Percentiles rank a stretch among this genome's conserved stretches.
Evolutionary conservation across 768 basidiomycete genomes (phyloP).

Genomic region (Trametes meyenii): DNA sequence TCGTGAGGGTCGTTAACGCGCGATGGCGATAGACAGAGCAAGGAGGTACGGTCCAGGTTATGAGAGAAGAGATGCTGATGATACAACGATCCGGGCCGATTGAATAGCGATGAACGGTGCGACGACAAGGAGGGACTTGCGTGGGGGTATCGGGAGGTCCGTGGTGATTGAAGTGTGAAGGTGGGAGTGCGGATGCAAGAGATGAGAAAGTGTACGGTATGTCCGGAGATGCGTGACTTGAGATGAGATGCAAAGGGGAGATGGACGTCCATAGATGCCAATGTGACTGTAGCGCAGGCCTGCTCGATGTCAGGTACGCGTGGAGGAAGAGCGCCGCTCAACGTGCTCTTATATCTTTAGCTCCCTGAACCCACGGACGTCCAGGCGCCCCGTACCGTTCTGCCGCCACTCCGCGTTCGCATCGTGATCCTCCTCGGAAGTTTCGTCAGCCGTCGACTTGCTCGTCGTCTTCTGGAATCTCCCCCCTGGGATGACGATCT

Average conservation of each 20-base stretch:
- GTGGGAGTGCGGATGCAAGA: slow-evolving; percentile 7
- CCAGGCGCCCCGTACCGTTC: slow-evolving; percentile 73
- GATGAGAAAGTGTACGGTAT: slow-evolving; percentile 3
- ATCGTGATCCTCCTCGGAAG: slow-evolving; percentile 33
- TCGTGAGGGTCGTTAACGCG: slow-evolving; percentile 15
- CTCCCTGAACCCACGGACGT: slow-evolving; percentile 79
- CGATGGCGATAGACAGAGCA: slow-evolving; percentile 1
- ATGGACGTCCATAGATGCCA: slow-evolving; percentile 4
- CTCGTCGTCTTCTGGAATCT: slow-evolving; percentile 41
- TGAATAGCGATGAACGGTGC: slow-evolving; percentile 22
- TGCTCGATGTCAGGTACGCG: neutral
- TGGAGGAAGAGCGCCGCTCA: slow-evolving; percentile 11
- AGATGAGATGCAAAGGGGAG: slow-evolving; percentile 13
- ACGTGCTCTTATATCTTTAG: slow-evolving; percentile 57
- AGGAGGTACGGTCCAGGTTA: slow-evolving; percentile 1
- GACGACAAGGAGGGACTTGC: slow-evolving; percentile 17
- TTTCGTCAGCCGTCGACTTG: slow-evolving; percentile 28
- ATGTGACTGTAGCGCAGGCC: neutral
- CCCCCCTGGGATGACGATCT: slow-evolving; percentile 66
- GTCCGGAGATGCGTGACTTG: slow-evolving; percentile 18
- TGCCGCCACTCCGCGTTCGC: slow-evolving; percentile 58
- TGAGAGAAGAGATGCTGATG: slow-evolving; percentile 19
- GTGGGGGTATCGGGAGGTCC: slow-evolving; percentile 17
- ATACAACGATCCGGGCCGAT: slow-evolving; percentile 20
- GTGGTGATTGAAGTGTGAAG: neutral